These are phyloP conservation scores for Lagenidium giganteum DNA, from an alignment of 352 stramenopile genomes.

Conservation along the genomic window DNA sequence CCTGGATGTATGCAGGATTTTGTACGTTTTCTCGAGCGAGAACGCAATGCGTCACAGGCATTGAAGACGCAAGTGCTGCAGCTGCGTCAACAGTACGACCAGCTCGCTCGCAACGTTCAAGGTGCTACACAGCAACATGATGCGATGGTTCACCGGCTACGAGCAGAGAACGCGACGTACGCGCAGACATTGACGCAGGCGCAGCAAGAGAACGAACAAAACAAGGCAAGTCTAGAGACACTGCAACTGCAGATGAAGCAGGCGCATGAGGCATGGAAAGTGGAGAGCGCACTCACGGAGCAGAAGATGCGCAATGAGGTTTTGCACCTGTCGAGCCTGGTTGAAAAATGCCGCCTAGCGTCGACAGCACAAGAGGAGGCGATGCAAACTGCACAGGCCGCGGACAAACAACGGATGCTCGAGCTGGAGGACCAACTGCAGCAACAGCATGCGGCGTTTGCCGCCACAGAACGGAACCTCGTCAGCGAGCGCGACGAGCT, in stretches of 20 bases:
- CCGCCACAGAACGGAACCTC: constrained; percentile 22
- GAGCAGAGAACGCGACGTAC: too few species aligned
- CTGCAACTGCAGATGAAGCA: constrained; percentile 22
- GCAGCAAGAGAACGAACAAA: too few species aligned
- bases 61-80: constrained; percentile 30
- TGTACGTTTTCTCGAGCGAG: constrained; percentile 58
- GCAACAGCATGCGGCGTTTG: constrained; percentile 30
- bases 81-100: constrained; percentile 7
- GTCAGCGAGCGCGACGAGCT: constrained; percentile 40
- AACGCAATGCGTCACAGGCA: constrained; percentile 33
- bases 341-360: constrained; percentile 40
- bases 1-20: constrained; percentile 27
- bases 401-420: constrained; percentile 23
- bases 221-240: too few species aligned
- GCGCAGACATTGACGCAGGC: too few species aligned
- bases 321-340: constrained; percentile 45
- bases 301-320: constrained; percentile 67
- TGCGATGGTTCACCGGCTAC: constrained; percentile 4
- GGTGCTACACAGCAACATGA: constrained; percentile 15
- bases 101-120: constrained; percentile 15
- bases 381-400: constrained; percentile 23
- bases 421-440: constrained; percentile 31
- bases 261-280: constrained; percentile 31
- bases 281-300: constrained; percentile 34
- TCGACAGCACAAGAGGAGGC: constrained; percentile 26